Evolutionary conservation across 192 early-diverging fungal species (phyloP).

Genomic region (Entomortierella chlamydospora): DNA sequence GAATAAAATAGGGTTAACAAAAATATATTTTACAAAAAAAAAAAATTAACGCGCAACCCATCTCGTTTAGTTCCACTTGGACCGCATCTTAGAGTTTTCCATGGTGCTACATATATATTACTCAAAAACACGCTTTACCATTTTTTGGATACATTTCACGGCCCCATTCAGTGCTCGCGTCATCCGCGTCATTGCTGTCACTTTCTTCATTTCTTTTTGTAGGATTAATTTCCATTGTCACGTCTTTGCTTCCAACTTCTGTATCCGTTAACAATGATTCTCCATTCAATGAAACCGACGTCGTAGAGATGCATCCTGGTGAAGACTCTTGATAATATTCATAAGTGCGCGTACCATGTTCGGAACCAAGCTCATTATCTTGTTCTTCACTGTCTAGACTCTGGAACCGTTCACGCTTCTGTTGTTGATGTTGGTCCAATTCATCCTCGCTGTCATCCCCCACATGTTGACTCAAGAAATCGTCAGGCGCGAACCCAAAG

Average conservation of each 20-base stretch:
- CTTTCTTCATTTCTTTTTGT: too few species aligned
- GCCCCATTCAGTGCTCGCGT: not conserved
- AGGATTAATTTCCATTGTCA: too few species aligned
- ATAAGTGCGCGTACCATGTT: not conserved
- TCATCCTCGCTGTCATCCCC: not conserved
- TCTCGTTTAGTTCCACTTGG: too few species aligned
- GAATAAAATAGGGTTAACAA: not conserved
- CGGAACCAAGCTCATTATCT: not conserved
- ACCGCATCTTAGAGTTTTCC: too few species aligned
- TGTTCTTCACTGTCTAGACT: not conserved
- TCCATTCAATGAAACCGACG: too few species aligned
- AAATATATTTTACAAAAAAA: too few species aligned
- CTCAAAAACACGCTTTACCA: not conserved
- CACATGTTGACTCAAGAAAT: conserved; percentile 10
- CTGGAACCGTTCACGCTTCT: not conserved
- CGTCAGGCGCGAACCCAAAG: conserved; percentile 27
- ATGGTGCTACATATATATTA: too few species aligned
- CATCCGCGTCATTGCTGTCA: conserved; percentile 12
- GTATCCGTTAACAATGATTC: too few species aligned
- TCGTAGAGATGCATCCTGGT: too few species aligned
- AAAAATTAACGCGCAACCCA: too few species aligned
- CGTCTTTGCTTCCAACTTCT: too few species aligned
- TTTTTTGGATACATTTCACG: not conserved
- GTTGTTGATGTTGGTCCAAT: not conserved
- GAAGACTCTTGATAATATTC: too few species aligned